phyloP scores from a whole-genome alignment of 257 asterid genomes.

The Gentiana dahurica region DNA sequence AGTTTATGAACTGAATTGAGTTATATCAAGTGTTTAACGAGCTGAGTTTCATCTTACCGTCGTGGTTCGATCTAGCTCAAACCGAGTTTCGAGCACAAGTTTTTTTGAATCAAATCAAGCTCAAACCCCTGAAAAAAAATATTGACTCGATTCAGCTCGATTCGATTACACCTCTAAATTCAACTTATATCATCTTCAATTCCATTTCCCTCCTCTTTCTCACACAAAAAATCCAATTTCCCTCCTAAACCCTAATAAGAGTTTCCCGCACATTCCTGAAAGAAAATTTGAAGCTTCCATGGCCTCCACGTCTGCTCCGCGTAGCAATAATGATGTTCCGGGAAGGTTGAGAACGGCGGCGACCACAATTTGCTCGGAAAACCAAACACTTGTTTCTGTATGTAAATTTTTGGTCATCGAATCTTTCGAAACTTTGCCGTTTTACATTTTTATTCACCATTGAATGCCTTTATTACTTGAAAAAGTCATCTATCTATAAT shows the following conservation, averaged over 20 bases:
- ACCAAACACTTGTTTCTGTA: slow-evolving; percentile 58
- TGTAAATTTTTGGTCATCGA: neutral
- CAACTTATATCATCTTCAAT: no score
- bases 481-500: neutral
- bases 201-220: no score
- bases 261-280: neutral
- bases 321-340: slow-evolving; percentile 23
- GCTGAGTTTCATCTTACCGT: no score
- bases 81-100: no score
- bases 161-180: no score
- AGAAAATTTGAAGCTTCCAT: slow-evolving; percentile 12
- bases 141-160: no score
- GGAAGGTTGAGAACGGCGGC: slow-evolving; percentile 57
- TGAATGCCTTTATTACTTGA: neutral
- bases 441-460: neutral
- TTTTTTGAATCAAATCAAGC: no score
- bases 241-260: slow-evolving; percentile 2
- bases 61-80: no score
- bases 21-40: no score
- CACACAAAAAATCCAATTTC: neutral
- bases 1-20: no score
- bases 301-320: slow-evolving; percentile 83
- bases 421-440: slow-evolving; percentile 4
- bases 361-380: slow-evolving; percentile 41
- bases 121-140: no score